Evolutionary conservation across 2,329 filamentous ascomycete species (phyloP), one percentile per base, ranked within the genome.

Genomic region (Phialocephala subalpina): DNA sequence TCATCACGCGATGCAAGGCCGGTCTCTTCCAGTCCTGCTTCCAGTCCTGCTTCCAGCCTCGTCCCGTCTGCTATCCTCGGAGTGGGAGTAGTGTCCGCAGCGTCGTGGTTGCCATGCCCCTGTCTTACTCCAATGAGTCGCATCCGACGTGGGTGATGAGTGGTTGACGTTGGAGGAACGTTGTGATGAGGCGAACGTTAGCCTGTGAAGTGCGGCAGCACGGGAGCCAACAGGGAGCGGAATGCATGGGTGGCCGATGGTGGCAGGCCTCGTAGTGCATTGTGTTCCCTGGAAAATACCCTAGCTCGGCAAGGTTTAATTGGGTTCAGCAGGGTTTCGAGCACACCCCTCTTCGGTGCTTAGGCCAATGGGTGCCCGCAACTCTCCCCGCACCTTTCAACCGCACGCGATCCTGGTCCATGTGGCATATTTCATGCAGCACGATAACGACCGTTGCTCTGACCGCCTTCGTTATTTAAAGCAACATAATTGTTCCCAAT

Each of bases 401-500:
- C 57, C 56, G 57, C 52, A 58, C 49, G n/a, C 29, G 42, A 27
- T 14, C 47, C 40, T 36, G 57, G 20, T 53, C 35, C 47, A 57
- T 38, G n/a, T 16, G 27, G 57, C 62, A 35, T 53, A 27, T 53
- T 33, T 53, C 49, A 53, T 53, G 49, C 49, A 53, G 49, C 12
- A 53, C 49, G 49, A 53, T 53, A 53, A 53, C 49, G 18, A 20
- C 20, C 33, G 2, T 9, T 25, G 16, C 40, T 49, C 53, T 56
- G 38, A 59, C 36, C 61, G 61, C 38, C 47, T n/a, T 36, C 38
- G 64, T 61, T 73, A 73, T 73, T 73, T 72, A 73, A 73, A 73
- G 71, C 55, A 72, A 67, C 69, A 70, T 72, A 73, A 73, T 68
- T 69, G 68, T n/a, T 64, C 69, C 67, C 29, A 14, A 71, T 63